phyloP scores from a whole-genome alignment of 148 eudicot species.

The Arctostaphylos glauca region DNA sequence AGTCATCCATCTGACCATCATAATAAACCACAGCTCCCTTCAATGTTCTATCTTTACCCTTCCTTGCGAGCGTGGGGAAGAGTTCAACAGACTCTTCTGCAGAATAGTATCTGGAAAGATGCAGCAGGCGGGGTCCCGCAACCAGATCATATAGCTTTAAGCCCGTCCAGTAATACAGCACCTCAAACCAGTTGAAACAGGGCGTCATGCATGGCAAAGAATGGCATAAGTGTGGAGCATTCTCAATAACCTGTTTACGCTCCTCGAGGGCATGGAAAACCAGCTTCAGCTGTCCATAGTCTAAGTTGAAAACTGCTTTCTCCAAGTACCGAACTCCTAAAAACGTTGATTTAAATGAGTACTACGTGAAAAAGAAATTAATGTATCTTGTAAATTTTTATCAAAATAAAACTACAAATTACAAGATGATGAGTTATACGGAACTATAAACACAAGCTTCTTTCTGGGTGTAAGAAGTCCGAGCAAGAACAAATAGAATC shows the following conservation, averaged over 20 bases:
- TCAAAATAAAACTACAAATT: background rate
- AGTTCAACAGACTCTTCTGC: constrained; percentile 82
- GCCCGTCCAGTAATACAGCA: constrained; percentile 86
- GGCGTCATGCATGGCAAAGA: constrained; percentile 98
- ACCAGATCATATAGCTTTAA: constrained; percentile 89
- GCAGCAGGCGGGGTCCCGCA: constrained; percentile 71
- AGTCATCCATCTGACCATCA: constrained; percentile 98
- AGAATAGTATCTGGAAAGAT: constrained; percentile 88
- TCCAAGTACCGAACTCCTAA: constrained; percentile 97
- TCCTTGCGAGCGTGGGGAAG: constrained; percentile 83
- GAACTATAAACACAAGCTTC: background rate
- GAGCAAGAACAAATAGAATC: no score
- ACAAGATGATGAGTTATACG: background rate
- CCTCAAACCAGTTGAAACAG: constrained; percentile 92
- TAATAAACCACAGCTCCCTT: constrained; percentile 95
- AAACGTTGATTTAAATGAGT: constrained; percentile 12
- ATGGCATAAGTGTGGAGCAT: constrained; percentile 96
- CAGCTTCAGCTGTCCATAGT: constrained; percentile 89
- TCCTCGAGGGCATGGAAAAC: constrained; percentile 97
- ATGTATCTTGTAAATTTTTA: background rate
- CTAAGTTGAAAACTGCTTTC: constrained; percentile 91
- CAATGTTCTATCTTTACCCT: constrained; percentile 59
- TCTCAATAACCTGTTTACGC: constrained; percentile 87
- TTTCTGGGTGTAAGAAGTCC: background rate
- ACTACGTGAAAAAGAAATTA: background rate